phyloP scores from a whole-genome alignment of 768 basidiomycete species.

The Pleurotus djamor region DNA sequence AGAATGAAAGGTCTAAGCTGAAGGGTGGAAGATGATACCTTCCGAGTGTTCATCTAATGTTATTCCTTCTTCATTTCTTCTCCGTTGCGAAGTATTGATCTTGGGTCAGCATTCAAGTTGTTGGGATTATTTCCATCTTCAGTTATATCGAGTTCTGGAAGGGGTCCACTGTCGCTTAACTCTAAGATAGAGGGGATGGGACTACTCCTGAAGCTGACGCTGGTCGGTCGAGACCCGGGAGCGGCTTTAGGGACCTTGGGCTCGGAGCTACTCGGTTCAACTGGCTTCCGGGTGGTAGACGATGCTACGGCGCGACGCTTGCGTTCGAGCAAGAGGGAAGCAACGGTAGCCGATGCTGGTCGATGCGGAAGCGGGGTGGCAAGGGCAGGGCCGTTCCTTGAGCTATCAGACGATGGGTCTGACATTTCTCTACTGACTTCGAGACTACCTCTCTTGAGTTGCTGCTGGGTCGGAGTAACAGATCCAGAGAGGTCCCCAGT shows the following conservation, averaged over 20 bases:
- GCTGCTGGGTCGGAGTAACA: background rate
- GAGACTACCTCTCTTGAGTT: background rate
- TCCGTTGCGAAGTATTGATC: background rate
- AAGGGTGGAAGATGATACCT: no score
- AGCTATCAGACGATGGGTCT: background rate
- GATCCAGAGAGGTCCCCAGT: background rate
- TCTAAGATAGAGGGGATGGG: conserved; percentile 1
- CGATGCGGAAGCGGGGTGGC: background rate
- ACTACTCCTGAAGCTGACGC: background rate
- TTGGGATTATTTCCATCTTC: background rate
- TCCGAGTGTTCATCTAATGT: background rate
- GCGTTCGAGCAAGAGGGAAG: conserved; percentile 1
- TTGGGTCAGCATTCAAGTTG: background rate
- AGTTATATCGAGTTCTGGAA: background rate
- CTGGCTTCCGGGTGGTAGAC: background rate
- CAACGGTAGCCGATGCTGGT: conserved; percentile 1
- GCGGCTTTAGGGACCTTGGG: background rate
- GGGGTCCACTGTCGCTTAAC: background rate
- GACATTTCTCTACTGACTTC: background rate
- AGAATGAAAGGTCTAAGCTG: no score
- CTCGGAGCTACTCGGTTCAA: background rate
- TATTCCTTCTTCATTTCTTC: background rate
- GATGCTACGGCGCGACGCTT: background rate
- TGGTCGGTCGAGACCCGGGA: background rate
- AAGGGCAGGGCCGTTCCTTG: background rate